phyloP scores from a whole-genome alignment of 1,284 basidiomycete species.

The Moesziomyces globuligerus region DNA sequence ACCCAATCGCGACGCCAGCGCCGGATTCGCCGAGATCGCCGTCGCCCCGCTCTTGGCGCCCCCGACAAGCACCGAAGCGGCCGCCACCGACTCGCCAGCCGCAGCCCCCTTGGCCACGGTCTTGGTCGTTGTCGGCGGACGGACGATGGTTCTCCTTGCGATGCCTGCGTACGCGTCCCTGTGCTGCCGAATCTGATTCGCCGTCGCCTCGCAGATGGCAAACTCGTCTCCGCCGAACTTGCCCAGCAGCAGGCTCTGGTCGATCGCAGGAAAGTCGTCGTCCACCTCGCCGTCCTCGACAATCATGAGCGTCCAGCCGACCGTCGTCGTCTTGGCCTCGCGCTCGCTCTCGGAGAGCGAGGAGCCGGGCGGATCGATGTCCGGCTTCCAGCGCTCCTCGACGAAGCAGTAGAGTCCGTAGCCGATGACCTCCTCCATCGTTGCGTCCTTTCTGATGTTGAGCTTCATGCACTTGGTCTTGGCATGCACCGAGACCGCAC shows the following conservation, averaged over 20 bases:
- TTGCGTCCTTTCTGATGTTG: slow-evolving; percentile 85
- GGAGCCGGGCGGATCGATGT: slow-evolving; percentile 71
- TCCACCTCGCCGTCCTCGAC: slow-evolving; percentile 98
- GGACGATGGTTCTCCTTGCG: slow-evolving; percentile 26
- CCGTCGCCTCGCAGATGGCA: slow-evolving; percentile 79
- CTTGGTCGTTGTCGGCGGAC: slow-evolving; percentile 17
- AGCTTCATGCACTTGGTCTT: slow-evolving; percentile 68
- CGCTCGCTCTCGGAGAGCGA: slow-evolving; percentile 71
- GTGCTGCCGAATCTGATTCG: slow-evolving; percentile 84
- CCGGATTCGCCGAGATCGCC: slow-evolving; percentile 29
- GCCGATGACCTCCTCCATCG: slow-evolving; percentile 94
- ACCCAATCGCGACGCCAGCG: slow-evolving; percentile 32
- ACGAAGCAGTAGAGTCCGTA: slow-evolving; percentile 90
- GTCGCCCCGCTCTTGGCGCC: slow-evolving; percentile 22
- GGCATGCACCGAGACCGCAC: slow-evolving; percentile 42
- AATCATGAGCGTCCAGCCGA: slow-evolving; percentile 93
- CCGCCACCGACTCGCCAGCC: slow-evolving; percentile 18
- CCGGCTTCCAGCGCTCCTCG: slow-evolving; percentile 84
- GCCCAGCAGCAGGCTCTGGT: slow-evolving; percentile 82
- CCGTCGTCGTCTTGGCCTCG: slow-evolving; percentile 75
- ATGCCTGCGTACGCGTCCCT: slow-evolving; percentile 68
- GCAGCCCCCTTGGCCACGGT: slow-evolving; percentile 8
- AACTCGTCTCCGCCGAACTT: slow-evolving; percentile 93
- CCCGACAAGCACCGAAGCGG: slow-evolving; percentile 13
- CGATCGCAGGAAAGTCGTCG: slow-evolving; percentile 96